Evolutionary conservation across 2,329 filamentous ascomycete species (phyloP), one percentile per base, ranked within the genome.

Genomic region (Scedosporium aurantiacum): DNA sequence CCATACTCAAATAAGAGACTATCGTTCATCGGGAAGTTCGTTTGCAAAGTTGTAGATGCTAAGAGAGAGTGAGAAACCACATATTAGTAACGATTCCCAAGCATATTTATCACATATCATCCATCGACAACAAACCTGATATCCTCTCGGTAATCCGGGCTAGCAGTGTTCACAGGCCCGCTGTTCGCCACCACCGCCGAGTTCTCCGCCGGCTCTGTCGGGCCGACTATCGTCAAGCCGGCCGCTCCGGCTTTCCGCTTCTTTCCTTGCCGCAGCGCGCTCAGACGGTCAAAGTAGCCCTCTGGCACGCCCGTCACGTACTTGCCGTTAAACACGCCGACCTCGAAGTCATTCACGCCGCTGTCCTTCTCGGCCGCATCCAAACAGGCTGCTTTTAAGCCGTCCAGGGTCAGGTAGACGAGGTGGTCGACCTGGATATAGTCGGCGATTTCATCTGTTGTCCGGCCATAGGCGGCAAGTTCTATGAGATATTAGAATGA

Each of bases 241-340:
- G 43, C 18, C 10, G 32, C 32, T 10, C 6, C 52, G 2, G 16
- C 16, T 32, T 23, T 57, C 5, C 27, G 14, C 55, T 57, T 57
- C 55, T 37, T 21, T 40, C 43, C 32, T 25, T 27, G 12, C 23
- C 50, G 58, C 28, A 43, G 23, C 25, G 81, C 77, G 73, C 90
- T 87, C 4, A 95, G 79, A 68, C 91, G 89, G 66, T 90, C 84
- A 67, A 97, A 94, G 75, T 97, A 97, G 43, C 82, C 86, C 5
- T 86, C 81, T 1, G 87, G 83, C 1, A 97, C 88, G 0, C 85
- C 84, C 0, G 93, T 97, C 64, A 90, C 80, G 73, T 97, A 97
- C 65, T 86, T 84, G 55, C 93, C 93, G 69, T 86, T 91, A 76
- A 97, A 97, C 7, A 97, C 92, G 60, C 93, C 92, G 2, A 95